Conservation (phyloP, 768 basidiomycete genomes). For the Megacollybia marginata region DNA sequence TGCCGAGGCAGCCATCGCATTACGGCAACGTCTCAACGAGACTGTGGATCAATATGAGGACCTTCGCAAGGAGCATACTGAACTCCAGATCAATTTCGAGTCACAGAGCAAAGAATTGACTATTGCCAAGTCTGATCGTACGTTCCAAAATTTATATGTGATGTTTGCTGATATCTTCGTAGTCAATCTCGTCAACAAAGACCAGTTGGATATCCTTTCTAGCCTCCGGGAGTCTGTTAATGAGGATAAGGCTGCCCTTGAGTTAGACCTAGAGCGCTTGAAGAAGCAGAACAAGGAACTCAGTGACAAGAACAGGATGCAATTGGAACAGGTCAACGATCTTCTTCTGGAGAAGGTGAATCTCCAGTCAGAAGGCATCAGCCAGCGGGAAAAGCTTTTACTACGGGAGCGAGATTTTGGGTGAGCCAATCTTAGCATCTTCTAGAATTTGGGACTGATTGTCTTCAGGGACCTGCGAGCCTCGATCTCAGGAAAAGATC, state of each 20-base stretch:
- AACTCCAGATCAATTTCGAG: slow-evolving; percentile 66
- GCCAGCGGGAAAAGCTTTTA: slow-evolving; percentile 79
- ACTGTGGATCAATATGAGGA: slow-evolving; percentile 74
- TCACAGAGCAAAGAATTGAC: slow-evolving; percentile 60
- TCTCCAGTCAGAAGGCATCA: slow-evolving; percentile 85
- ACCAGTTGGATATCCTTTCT: slow-evolving; percentile 85
- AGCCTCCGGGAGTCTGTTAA: slow-evolving; percentile 83
- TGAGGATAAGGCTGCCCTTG: slow-evolving; percentile 75
- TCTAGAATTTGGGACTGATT: not conserved
- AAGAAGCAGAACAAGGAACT: slow-evolving; percentile 65
- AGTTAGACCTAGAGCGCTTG: slow-evolving; percentile 57
- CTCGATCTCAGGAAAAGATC: slow-evolving; percentile 65
- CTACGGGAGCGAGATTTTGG: slow-evolving; percentile 83
- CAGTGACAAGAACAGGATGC: slow-evolving; percentile 81
- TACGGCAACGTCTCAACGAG: slow-evolving; percentile 84
- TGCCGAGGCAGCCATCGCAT: slow-evolving; percentile 79
- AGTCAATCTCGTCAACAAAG: slow-evolving; percentile 91
- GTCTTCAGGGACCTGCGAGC: slow-evolving; percentile 64
- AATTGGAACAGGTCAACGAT: slow-evolving; percentile 79
- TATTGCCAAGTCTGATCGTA: slow-evolving; percentile 81
- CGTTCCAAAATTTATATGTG: slow-evolving; percentile 14
- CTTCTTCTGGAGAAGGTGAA: slow-evolving; percentile 89
- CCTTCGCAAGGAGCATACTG: slow-evolving; percentile 59
- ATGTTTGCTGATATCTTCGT: slow-evolving; percentile 6
- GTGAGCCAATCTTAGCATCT: slow-evolving; percentile 25